A percentile compares a stretch with the other conserved stretches of the same genome.
Evolutionary conservation across 108 stramenopile genomes (phyloP).

Genomic region (Pseudonitzschia multiseries): DNA sequence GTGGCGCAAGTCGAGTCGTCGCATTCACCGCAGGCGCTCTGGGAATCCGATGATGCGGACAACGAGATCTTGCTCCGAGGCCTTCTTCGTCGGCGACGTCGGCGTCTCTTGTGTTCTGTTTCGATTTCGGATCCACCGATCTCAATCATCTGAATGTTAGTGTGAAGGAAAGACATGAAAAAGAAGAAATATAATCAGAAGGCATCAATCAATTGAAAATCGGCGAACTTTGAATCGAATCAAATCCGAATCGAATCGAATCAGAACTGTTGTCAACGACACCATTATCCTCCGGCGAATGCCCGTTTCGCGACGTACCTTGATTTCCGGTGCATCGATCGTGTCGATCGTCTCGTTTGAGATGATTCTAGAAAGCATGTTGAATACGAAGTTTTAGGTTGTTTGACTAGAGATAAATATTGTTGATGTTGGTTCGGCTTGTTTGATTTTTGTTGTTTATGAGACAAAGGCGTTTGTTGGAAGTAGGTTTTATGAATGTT

Average conservation of each 20-base stretch:
- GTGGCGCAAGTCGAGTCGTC: constrained; percentile 21
- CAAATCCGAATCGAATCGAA: not conserved
- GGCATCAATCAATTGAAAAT: too few relatives aligned
- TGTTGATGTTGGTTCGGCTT: not conserved
- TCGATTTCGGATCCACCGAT: constrained; percentile 18
- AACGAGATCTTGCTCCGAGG: not conserved
- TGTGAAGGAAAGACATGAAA: too few relatives aligned
- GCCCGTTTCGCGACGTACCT: not conserved
- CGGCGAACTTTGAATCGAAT: constrained; percentile 4
- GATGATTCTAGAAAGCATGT: not conserved
- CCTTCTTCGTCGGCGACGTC: constrained; percentile 9
- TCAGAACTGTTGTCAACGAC: not conserved
- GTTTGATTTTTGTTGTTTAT: not conserved
- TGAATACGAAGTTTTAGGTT: not conserved
- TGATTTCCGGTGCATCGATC: not conserved
- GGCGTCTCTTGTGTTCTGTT: constrained; percentile 19
- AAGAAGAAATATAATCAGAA: too few relatives aligned
- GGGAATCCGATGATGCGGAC: not conserved
- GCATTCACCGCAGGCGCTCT: not conserved
- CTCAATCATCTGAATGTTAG: constrained; percentile 31
- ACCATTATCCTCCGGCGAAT: not conserved
- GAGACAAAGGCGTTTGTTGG: not conserved
- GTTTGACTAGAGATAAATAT: not conserved
- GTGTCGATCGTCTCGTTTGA: not conserved
- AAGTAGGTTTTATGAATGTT: not conserved